Base-by-base conservation (phyloP, 2,329 filamentous ascomycete species). In the Ustilaginoidea virens region DNA sequence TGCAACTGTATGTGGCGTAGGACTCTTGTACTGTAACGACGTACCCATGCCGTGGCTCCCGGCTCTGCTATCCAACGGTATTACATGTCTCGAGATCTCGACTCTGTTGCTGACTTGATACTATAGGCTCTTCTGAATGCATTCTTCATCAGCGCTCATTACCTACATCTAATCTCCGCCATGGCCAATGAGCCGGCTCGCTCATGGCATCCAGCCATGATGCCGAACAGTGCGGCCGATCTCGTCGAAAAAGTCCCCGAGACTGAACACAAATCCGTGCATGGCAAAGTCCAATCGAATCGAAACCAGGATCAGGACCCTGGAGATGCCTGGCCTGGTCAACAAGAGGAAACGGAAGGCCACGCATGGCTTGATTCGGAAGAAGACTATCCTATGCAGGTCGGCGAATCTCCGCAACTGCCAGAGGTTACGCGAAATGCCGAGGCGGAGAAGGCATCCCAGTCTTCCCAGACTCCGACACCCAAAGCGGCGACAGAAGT, bases 171-270 rank as follows among this genome's bases (percentile, higher is more conserved):
- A 17, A 25, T 31, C 41, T 37, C 39, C 32, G 45, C 33, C 33
- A 60, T 60, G 56, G 51, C 50, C 39, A 42, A 44, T 37, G 53
- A 52, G 42, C 37, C 41, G 32, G 39, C 45, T 29, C 47, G 44
- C 35, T 48, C 52, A 42, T 57, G 55, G 55, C 51, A 58, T 38
- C 52, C 55, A 38, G 53, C 55, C 28, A 39, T 52, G 33, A 53
- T 58, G 46, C 56, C 58, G 18, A 48, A 49, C 33, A 39, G 35
- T 32, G 22, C 22, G 17, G 28, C 30, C 25, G 33, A 35, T 19
- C 5, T 32, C 6, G 25, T 26, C 15, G 18, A 20, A 9, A 25
- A 21, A 28, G 21, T 23, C 5, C 18, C 13, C 14, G 26, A 31
- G 22, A 23, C 12, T 10, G 18, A 17, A 11, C 3, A 26, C 5